Base-by-base conservation (phyloP, 2,329 filamentous ascomycete species). In the Daldinia sp. region DNA sequence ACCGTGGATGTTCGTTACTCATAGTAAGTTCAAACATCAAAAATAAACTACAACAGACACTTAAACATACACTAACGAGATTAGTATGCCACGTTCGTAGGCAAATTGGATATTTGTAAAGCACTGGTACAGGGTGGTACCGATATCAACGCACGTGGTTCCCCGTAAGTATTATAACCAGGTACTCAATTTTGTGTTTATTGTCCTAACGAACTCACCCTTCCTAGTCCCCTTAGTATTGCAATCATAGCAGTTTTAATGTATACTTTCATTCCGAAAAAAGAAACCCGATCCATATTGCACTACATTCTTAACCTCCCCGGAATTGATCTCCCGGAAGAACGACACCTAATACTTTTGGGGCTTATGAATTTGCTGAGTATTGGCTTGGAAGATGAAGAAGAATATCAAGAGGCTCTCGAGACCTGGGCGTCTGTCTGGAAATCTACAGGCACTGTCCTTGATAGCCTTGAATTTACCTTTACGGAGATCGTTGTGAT, bases 51-150 rank as follows among this genome's bases (percentile, higher is more conserved):
- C 3, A 6, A 20, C 28, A 28, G 9, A n/a, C 28, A 28, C 7
- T n/a, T 13, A 6, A 35, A 18, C 18, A 13, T 10, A 20, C n/a
- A 18, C 67, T 68, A 68, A 9, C 5, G 20, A 51, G 28, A 20
- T 3, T 46, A 73, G 71, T 0, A 0, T 4, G 71, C 67, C 5
- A 48, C 63, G 18, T 0, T 0, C 0, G 9, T 0, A 2, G 60
- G 62, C 12, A 2, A 1, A 7, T 13, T 72, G 9, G 60, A 68
- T 23, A 62, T 68, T 12, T 67, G 58, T 18, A 69, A 70, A 57
- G 35, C 53, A 28, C 42, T 71, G 2, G 55, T 72, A 5, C 46
- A 67, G 12, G 63, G 64, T 33, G 72, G 70, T 44, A 68, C 72
- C 7, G 60, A 71, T 54, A 59, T 68, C 30, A 71, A 69, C n/a